A percentile compares a stretch with the other conserved stretches of the same genome.
Evolutionary conservation across 2,329 filamentous ascomycete genomes (phyloP).

Genomic region (Calycina herbarum): DNA sequence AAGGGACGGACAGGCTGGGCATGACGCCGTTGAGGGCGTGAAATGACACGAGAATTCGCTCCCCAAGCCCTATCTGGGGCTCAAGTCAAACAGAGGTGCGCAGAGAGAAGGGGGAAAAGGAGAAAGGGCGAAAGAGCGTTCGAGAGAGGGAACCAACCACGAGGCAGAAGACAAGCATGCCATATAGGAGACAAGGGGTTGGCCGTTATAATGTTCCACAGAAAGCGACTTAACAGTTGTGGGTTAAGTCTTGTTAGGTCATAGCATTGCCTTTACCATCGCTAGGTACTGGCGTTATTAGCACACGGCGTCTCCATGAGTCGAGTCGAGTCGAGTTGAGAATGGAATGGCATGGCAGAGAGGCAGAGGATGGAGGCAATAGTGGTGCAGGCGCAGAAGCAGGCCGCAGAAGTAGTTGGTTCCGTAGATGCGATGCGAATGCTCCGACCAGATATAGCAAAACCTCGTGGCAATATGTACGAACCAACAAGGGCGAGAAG

Average conservation of each 20-base stretch:
- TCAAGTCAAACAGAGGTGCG: background rate
- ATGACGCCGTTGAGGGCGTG: background rate
- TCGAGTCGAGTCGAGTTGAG: background rate
- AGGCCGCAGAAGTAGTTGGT: background rate
- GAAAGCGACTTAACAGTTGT: background rate
- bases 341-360: background rate
- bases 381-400: background rate
- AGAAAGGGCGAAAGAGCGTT: background rate
- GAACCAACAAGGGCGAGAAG: background rate
- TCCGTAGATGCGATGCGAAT: conserved; percentile 2
- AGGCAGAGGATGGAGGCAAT: background rate
- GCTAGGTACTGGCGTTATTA: background rate
- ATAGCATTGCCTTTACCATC: background rate
- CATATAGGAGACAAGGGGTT: conserved; percentile 1
- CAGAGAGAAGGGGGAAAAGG: background rate
- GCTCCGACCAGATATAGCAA: background rate
- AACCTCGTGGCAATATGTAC: background rate
- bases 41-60: background rate
- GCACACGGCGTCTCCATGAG: background rate
- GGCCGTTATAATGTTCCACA: background rate
- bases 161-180: conserved; percentile 2
- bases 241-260: background rate
- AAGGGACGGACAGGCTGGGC: background rate
- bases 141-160: background rate
- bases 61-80: background rate